Evolutionary conservation across 352 stramenopile genomes (phyloP), one percentile per base, ranked within the genome.

Genomic region (Pythium brachiatum): DNA sequence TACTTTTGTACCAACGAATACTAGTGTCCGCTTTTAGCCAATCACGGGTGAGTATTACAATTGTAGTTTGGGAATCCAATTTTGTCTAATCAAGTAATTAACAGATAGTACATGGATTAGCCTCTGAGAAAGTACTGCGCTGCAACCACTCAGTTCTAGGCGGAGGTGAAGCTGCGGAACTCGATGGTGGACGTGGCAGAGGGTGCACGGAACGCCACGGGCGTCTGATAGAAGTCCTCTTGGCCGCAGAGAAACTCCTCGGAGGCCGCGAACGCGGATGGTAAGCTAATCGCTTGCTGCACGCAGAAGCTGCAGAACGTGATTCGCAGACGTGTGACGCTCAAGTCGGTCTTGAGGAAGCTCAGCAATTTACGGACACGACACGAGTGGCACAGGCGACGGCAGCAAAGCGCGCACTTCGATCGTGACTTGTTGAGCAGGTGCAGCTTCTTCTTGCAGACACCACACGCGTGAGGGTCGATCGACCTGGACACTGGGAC

Each of bases 301-400:
- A 58, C 23, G 18, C 58, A 64, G 48, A 43, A 44, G 23, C 23
- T 53, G 21, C 58, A 64, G 58, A 64, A 64, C 21, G 58, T 64
- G 25, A 64, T 16, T 3, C 58, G 58, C 36, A 46, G 13, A 2
- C 36, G 32, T 15, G 31, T 46, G 25, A 53, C 26, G 31, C 32
- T 58, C 18, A 47, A 51, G 29, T 64, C 58, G 18, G 9, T n/a
- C 16, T 57, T 32, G 8, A 58, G 8, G 29, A 59, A 64, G 34
- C 25, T 54, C 48, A 64, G 48, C 26, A 53, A 21, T 23, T 64
- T 64, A 25, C 58, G 58, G 9, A 64, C 36, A 21, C 58, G 58
- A 7, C 58, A 64, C 58, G 48, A 52, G 48, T 36, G 25, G 29
- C 58, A 64, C 23, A 64, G 20, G 20, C 38, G 36, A 7, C 58